Evolutionary conservation across 176 grass and related monocot species (phyloP).

Genomic region (Oryza meyeriana): DNA sequence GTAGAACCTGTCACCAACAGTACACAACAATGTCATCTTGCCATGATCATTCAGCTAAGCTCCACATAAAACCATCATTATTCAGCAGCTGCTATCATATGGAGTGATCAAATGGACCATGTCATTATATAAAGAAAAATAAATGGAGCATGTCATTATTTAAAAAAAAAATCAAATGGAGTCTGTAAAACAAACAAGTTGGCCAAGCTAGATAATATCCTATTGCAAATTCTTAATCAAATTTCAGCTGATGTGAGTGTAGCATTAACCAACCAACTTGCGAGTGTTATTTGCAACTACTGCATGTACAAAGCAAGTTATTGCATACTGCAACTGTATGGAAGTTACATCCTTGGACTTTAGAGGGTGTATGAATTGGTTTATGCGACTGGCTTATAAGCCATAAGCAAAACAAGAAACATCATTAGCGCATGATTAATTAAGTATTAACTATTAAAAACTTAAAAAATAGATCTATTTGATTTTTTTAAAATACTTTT

Average conservation of each 20-base stretch:
- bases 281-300: not conserved
- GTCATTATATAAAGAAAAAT: not conserved
- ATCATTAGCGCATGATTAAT: too few species aligned
- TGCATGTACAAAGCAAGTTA: not conserved
- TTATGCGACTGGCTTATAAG: too few species aligned
- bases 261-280: not conserved
- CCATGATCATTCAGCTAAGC: not conserved
- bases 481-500: too few species aligned
- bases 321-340: not conserved
- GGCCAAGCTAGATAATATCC: not conserved
- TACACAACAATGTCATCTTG: not conserved
- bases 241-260: not conserved
- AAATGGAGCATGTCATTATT: too few species aligned
- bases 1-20: constrained; percentile 63
- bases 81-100: not conserved
- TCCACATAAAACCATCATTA: not conserved
- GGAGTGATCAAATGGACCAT: not conserved
- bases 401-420: too few species aligned
- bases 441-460: too few species aligned
- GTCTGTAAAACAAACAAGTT: not conserved
- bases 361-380: too few species aligned
- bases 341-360: constrained; percentile 1
- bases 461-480: too few species aligned
- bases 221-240: not conserved
- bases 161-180: not conserved